Conservation (phyloP, 306 rosid species). For the Cyclanthera cordifolia region DNA sequence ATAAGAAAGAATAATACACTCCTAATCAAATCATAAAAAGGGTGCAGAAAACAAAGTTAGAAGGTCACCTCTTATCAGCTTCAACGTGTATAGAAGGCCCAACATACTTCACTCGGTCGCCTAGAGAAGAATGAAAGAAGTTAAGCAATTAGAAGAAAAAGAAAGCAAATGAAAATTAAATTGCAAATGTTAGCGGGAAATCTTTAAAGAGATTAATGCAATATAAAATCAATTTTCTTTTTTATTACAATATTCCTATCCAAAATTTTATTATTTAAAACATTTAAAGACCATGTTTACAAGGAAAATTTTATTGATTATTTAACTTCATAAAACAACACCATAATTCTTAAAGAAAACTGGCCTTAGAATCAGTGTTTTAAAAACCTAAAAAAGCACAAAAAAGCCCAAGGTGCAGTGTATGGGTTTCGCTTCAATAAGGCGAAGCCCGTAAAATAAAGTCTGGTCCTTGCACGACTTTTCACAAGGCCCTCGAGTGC, state of each 20-base stretch:
- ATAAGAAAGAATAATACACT: neutral
- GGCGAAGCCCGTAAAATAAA: no score
- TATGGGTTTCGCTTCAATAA: no score
- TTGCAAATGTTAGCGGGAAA: neutral
- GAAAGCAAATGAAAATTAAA: neutral
- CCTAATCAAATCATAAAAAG: neutral
- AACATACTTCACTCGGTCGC: conserved; percentile 85
- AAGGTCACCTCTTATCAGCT: conserved; percentile 59
- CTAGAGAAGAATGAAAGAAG: conserved; percentile 26
- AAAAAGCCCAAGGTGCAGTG: no score
- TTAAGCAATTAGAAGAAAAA: conserved; percentile 10
- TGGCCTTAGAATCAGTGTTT: neutral
- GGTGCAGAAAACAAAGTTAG: conserved; percentile 11
- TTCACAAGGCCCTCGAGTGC: no score
- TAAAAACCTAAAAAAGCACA: no score
- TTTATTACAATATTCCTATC: neutral
- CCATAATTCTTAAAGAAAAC: neutral
- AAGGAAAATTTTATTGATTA: neutral
- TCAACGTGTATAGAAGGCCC: conserved; percentile 51
- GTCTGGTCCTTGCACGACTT: no score
- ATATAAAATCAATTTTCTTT: neutral
- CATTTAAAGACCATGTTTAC: neutral
- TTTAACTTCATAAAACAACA: neutral
- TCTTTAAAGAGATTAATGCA: neutral
- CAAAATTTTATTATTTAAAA: neutral